phyloP scores from a whole-genome alignment of 768 basidiomycete species.

The Russula sp. region DNA sequence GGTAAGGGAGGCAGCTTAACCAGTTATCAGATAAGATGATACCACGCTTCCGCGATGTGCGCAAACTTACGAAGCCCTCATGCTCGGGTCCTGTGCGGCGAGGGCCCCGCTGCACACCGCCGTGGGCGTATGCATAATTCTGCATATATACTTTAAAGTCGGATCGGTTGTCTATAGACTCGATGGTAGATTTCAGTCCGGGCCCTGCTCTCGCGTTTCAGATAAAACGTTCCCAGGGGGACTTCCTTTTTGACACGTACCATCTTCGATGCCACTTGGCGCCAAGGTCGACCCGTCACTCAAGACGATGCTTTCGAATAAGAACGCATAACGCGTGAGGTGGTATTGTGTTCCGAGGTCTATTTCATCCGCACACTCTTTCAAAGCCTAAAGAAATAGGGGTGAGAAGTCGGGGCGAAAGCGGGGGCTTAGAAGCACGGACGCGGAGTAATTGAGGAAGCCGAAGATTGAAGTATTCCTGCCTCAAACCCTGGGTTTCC shows the following conservation, averaged over 20 bases:
- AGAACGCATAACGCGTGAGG: slow-evolving; percentile 86
- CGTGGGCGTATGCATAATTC: slow-evolving; percentile 89
- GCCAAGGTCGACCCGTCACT: slow-evolving; percentile 83
- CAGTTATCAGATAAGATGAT: background rate
- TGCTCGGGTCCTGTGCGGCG: slow-evolving; percentile 84
- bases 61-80: slow-evolving; percentile 82
- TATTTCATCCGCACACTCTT: slow-evolving; percentile 93
- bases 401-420: background rate
- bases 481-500: slow-evolving; percentile 84
- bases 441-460: slow-evolving; percentile 89
- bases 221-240: background rate
- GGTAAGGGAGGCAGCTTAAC: slow-evolving; percentile 18
- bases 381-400: slow-evolving; percentile 53
- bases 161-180: slow-evolving; percentile 86
- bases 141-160: slow-evolving; percentile 98
- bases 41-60: slow-evolving; percentile 2
- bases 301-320: slow-evolving; percentile 86
- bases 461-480: slow-evolving; percentile 98
- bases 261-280: slow-evolving; percentile 55
- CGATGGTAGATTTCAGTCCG: slow-evolving; percentile 81
- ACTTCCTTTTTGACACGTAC: slow-evolving; percentile 29
- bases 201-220: slow-evolving; percentile 34
- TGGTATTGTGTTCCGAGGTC: slow-evolving; percentile 99
- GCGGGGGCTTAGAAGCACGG: slow-evolving; percentile 30
- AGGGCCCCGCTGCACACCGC: slow-evolving; percentile 58